Evolutionary conservation across 495 filamentous ascomycete species (phyloP), one percentile per base, ranked within the genome.

Genomic region (Trichoderma virens): DNA sequence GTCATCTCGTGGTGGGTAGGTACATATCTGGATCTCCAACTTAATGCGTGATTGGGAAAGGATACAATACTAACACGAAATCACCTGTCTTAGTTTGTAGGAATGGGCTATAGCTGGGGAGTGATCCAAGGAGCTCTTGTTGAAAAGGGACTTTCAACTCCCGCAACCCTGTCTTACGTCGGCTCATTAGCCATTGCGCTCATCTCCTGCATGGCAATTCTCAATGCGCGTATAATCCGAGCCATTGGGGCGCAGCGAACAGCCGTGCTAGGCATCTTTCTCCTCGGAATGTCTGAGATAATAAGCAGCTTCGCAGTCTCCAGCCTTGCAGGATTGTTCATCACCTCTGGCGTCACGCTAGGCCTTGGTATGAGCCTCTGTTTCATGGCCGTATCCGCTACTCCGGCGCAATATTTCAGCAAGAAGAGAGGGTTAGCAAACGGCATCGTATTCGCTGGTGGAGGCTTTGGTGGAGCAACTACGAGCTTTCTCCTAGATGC

Each of bases 391-490:
- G 75, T 80, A 20, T 81, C 80, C 16, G 74, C 69, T 0, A 76
- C 74, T 0, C 79, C 85, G 11, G 79, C 82, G 0, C 83, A 85
- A 65, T 86, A 82, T 65, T 86, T 86, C 72, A 77, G 72, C 65
- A 69, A 71, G 0, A 83, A 81, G 65, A 77, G 80, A 13, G 84
- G 83, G 0, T 76, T 82, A 7, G 84, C 83, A 13, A 85, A 86
- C 64, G 83, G 83, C 0, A 76, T 86, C 20, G 80, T 86, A 31
- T 82, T 80, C 39, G 74, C 79, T 5, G 80, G 77, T 1, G 82
- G 84, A 38, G 84, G 83, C 0, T 73, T 85, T 11, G 83, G 83
- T 1, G 83, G 78, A 23, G 74, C 80, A 0, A 74, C 81, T 2
- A 77, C 80, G 61, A 79, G 78, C 39, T 75, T 86, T 59, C 71